Percentiles rank a stretch among this genome's conserved stretches.
Conservation (phyloP, 176 grass and related monocot genomes). For the Pontederia paniculata region DNA sequence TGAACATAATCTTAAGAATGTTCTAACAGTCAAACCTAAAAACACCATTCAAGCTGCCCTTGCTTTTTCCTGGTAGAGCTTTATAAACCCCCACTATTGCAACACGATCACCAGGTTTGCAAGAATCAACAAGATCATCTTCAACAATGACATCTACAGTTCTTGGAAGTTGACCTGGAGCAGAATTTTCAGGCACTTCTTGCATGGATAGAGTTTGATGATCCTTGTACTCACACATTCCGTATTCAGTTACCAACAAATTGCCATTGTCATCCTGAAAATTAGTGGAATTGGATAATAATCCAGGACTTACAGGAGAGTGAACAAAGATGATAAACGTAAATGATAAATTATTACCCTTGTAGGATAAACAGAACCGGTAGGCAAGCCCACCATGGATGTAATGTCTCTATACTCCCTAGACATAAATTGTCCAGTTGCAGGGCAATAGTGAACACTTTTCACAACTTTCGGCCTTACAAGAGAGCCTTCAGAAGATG, state of each 20-base stretch:
- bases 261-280: slow-evolving; percentile 87
- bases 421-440: slow-evolving; percentile 37
- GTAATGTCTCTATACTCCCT: slow-evolving; percentile 97
- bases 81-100: slow-evolving; percentile 92
- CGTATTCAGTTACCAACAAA: slow-evolving; percentile 86
- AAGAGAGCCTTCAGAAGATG: slow-evolving; percentile 41
- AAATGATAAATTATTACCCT: slow-evolving; percentile 38
- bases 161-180: slow-evolving; percentile 89
- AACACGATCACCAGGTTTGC: slow-evolving; percentile 94
- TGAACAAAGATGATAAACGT: neutral
- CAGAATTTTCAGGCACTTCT: slow-evolving; percentile 97
- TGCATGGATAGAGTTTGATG: slow-evolving; percentile 96
- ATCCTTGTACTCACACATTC: slow-evolving; percentile 92
- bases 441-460: slow-evolving; percentile 88
- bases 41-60: slow-evolving; percentile 94
- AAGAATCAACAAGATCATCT: slow-evolving; percentile 97
- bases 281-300: slow-evolving; percentile 14
- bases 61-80: slow-evolving; percentile 95
- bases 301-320: slow-evolving; percentile 4
- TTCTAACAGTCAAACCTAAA: slow-evolving; percentile 54
- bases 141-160: slow-evolving; percentile 89
- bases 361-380: slow-evolving; percentile 93
- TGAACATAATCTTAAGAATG: neutral
- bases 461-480: slow-evolving; percentile 97
- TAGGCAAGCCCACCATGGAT: slow-evolving; percentile 77